phyloP scores from a whole-genome alignment of 192 early-diverging fungal species.

The Rhizoclosmatium globosum region DNA sequence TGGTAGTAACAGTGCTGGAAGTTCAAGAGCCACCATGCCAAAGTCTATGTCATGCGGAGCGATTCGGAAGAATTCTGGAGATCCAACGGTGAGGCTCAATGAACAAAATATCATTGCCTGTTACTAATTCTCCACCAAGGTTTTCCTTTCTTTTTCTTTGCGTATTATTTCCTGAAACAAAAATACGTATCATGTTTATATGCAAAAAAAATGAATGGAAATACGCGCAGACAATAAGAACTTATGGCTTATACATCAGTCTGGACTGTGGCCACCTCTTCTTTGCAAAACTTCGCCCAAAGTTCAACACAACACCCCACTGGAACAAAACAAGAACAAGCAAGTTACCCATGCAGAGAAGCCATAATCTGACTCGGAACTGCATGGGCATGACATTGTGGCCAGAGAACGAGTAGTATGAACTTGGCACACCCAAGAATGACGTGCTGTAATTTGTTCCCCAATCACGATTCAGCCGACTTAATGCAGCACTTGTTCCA shows the following conservation, averaged over 20 bases:
- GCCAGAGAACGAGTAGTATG: constrained; percentile 70
- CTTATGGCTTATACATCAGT: constrained; percentile 26
- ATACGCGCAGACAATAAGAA: not conserved
- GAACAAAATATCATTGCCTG: too few relatives aligned
- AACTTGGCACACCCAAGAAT: constrained; percentile 49
- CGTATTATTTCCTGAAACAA: too few relatives aligned
- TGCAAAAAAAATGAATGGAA: not conserved
- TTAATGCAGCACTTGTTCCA: constrained; percentile 61
- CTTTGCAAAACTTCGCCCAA: constrained; percentile 45
- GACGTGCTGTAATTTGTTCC: constrained; percentile 44
- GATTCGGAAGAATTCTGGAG: too few relatives aligned
- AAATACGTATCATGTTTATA: not conserved
- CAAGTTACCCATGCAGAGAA: constrained; percentile 41
- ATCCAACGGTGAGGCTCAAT: too few relatives aligned
- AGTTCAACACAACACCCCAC: constrained; percentile 45
- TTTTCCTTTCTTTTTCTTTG: too few relatives aligned
- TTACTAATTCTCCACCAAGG: too few relatives aligned
- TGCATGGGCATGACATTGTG: constrained; percentile 76
- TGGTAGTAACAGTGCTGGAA: too few relatives aligned
- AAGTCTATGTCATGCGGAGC: too few relatives aligned
- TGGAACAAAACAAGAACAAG: constrained; percentile 41
- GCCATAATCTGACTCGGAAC: constrained; percentile 69
- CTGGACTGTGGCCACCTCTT: constrained; percentile 22
- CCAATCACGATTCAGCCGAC: constrained; percentile 35
- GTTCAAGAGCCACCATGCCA: too few relatives aligned